Percentiles rank a stretch among this genome's conserved stretches.
phyloP scores from a whole-genome alignment of 1,284 basidiomycete species.

The Sanghuangporus sanghuang region DNA sequence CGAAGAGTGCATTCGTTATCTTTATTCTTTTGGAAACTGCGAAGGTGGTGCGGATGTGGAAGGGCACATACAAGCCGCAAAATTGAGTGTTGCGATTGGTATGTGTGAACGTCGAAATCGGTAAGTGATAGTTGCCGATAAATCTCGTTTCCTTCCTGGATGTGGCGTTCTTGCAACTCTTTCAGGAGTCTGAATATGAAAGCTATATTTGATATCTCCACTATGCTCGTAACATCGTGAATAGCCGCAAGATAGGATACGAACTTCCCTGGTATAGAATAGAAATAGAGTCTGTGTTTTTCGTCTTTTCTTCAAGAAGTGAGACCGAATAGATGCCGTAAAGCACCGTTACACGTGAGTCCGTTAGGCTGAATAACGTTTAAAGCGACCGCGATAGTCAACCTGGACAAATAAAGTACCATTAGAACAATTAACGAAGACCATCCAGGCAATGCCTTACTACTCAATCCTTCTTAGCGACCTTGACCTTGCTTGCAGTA shows the following conservation, averaged over 20 bases:
- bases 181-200: neutral
- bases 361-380: too few species aligned
- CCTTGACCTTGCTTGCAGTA: slow-evolving; percentile 4
- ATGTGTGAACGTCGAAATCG: neutral
- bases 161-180: too few species aligned
- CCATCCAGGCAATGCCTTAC: neutral
- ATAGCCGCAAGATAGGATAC: neutral
- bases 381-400: neutral
- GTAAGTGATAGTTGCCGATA: neutral
- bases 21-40: neutral
- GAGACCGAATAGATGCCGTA: too few species aligned
- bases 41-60: neutral
- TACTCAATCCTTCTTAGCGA: slow-evolving; percentile 4
- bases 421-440: neutral
- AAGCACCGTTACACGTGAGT: too few species aligned
- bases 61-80: neutral
- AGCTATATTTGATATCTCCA: too few species aligned
- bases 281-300: too few species aligned
- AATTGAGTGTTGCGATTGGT: neutral
- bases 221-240: too few species aligned
- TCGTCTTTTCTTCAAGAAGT: too few species aligned
- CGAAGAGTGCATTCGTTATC: neutral
- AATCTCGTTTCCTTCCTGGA: too few species aligned
- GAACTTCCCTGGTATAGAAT: too few species aligned
- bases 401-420: neutral